Percentiles rank a stretch among this genome's conserved stretches.
phyloP scores from a whole-genome alignment of 306 rosid genomes.

The Trifolium fragiferum region DNA sequence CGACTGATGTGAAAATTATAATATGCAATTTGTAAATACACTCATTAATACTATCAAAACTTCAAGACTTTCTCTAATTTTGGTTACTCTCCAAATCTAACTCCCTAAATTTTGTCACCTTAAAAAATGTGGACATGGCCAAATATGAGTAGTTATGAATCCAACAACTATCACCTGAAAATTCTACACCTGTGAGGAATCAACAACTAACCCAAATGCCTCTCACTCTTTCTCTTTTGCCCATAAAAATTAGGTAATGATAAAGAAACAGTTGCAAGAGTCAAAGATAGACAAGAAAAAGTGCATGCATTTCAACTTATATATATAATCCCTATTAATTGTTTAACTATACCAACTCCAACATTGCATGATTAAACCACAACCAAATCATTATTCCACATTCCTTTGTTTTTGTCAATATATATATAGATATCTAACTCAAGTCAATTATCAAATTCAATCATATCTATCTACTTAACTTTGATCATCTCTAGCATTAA shows the following conservation, averaged over 20 bases:
- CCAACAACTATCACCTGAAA: slow-evolving; percentile 45
- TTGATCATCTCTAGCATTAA: slow-evolving; percentile 23
- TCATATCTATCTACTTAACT: slow-evolving; percentile 15
- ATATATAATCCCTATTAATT: slow-evolving; percentile 14
- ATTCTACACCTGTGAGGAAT: slow-evolving; percentile 32
- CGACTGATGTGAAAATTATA: too few relatives aligned
- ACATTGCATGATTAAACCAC: slow-evolving; percentile 35
- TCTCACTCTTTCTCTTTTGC: slow-evolving; percentile 8
- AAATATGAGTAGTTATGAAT: slow-evolving; percentile 46
- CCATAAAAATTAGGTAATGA: slow-evolving; percentile 8
- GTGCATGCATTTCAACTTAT: slow-evolving; percentile 31
- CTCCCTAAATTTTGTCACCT: too few relatives aligned
- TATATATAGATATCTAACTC: slow-evolving; percentile 42
- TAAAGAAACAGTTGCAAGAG: slow-evolving; percentile 33
- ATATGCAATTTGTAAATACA: too few relatives aligned
- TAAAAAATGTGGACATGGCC: slow-evolving; percentile 27
- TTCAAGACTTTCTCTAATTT: too few relatives aligned
- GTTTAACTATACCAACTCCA: slow-evolving; percentile 49
- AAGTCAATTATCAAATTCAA: slow-evolving; percentile 30
- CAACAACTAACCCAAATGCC: slow-evolving; percentile 40
- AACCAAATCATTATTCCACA: slow-evolving; percentile 14
- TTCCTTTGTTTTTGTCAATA: slow-evolving; percentile 32
- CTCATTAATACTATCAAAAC: too few relatives aligned
- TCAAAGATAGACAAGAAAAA: slow-evolving; percentile 40
- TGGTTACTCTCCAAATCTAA: too few relatives aligned